Evolutionary conservation across 805 yeast genomes (phyloP), one percentile per base, ranked within the genome.

Genomic region (Zygoascus flipseniorum): DNA sequence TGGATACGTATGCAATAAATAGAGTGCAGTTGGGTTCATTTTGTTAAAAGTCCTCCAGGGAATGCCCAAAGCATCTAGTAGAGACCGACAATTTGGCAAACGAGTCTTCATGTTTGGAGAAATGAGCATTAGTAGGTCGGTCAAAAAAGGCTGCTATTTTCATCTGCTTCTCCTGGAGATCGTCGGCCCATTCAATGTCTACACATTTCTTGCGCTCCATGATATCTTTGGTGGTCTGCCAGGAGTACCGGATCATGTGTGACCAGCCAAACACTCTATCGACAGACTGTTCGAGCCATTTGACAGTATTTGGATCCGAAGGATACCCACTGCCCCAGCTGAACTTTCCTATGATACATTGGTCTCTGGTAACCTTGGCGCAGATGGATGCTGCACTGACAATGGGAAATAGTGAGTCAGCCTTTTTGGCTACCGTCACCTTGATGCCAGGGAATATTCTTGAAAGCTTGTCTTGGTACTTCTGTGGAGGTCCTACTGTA

Each of bases 311-410:
- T 2, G 97, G 95, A 68, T 93, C 99, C 2, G 90, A 79, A 0
- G 99, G 98, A 67, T 93, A 93, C 0, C 99, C 99, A 0, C 95
- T 86, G 1, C 99, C 99, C 71, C 83, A 81, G 31, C 44, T 44
- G 47, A 37, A 61, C 18, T 58, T 61, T 13, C n/a, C 52, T 5
- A 23, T 10, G 56, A 86, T 69, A 43, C 79, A 76, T 47, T 79
- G 68, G 66, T 93, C 99, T 64, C 99, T 78, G 0, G 98, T 89
- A 6, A 93, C 99, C 65, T 93, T 93, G 9, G 99, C 99, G 47
- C 90, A 90, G 48, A 93, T 87, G 19, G 95, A 85, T 0, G 99
- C 99, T 0, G 95, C 86, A 65, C 95, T 85, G 8, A 93, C 99
- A 52, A 89, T 82, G 0, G 98, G 97, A 65, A 77, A 93, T 18